Conservation (phyloP, 78 protist genomes). For the Chrysochromulina parva region DNA sequence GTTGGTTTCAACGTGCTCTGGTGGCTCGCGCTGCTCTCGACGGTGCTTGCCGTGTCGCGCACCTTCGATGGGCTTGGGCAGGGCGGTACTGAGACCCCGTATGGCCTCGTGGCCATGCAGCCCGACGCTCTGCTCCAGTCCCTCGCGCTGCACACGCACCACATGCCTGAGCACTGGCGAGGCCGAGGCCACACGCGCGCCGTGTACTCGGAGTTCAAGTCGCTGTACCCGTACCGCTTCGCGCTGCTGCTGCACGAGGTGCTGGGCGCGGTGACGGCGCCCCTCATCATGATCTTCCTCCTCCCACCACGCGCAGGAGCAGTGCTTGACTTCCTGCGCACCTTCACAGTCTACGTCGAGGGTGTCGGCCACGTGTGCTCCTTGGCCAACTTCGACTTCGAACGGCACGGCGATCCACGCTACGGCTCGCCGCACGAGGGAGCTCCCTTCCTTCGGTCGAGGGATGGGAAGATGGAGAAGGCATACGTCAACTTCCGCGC, state of each 20-base stretch:
- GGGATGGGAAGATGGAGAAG: slow-evolving; percentile 21
- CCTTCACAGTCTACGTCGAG: neutral
- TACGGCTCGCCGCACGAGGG: neutral
- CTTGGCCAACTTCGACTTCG: neutral
- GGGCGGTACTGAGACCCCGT: neutral
- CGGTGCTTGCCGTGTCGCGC: slow-evolving; percentile 12
- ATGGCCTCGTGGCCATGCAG: neutral
- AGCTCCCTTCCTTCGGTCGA: neutral
- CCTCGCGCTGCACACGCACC: neutral
- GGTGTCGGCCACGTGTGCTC: slow-evolving; percentile 14
- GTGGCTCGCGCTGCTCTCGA: neutral
- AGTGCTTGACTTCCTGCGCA: neutral
- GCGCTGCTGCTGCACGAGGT: neutral
- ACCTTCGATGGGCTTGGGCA: neutral
- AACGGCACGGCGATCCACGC: neutral
- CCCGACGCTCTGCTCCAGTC: neutral
- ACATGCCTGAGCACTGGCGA: neutral
- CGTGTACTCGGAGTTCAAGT: neutral
- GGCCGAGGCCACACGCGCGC: neutral
- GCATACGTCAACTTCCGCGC: neutral
- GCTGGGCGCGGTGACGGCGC: neutral
- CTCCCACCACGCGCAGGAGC: neutral
- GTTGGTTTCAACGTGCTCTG: neutral
- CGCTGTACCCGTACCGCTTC: neutral
- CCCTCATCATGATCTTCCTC: neutral